A percentile compares a stretch with the other conserved stretches of the same genome.
Conservation (phyloP, 345 rosid genomes). For the Pistacia vera region DNA sequence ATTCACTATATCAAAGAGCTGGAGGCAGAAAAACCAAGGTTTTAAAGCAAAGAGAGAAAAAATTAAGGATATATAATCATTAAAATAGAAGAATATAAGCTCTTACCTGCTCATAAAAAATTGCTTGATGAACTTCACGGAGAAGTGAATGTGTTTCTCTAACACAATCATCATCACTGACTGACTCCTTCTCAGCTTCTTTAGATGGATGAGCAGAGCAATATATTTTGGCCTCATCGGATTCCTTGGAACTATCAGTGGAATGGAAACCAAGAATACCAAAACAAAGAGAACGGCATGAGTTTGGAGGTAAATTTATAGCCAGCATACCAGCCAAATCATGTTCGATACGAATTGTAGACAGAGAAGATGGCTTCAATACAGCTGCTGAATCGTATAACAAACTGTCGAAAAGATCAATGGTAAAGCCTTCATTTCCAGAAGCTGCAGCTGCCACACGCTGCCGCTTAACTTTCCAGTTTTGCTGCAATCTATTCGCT, state of each 20-base stretch:
- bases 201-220: conserved; percentile 22
- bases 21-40: conserved; percentile 31
- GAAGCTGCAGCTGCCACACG: conserved; percentile 64
- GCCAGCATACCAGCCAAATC: conserved; percentile 94
- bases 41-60: conserved; percentile 18
- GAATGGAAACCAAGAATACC: conserved; percentile 66
- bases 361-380: conserved; percentile 60
- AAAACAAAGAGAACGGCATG: conserved; percentile 72
- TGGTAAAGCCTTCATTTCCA: conserved; percentile 80
- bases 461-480: conserved; percentile 96
- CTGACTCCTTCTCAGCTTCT: conserved; percentile 45
- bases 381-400: conserved; percentile 47
- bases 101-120: conserved; percentile 82
- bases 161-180: conserved; percentile 61
- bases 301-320: conserved; percentile 73
- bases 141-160: conserved; percentile 64
- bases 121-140: conserved; percentile 78
- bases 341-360: conserved; percentile 76
- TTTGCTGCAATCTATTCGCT: conserved; percentile 90
- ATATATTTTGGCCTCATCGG: conserved; percentile 33
- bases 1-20: conserved; percentile 85
- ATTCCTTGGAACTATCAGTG: conserved; percentile 27
- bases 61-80: not conserved
- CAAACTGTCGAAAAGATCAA: conserved; percentile 82
- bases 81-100: conserved; percentile 8